Percentiles rank a stretch among this genome's conserved stretches.
Evolutionary conservation across 176 grass and related monocot species (phyloP).

Genomic region (Musa troglodytarum): DNA sequence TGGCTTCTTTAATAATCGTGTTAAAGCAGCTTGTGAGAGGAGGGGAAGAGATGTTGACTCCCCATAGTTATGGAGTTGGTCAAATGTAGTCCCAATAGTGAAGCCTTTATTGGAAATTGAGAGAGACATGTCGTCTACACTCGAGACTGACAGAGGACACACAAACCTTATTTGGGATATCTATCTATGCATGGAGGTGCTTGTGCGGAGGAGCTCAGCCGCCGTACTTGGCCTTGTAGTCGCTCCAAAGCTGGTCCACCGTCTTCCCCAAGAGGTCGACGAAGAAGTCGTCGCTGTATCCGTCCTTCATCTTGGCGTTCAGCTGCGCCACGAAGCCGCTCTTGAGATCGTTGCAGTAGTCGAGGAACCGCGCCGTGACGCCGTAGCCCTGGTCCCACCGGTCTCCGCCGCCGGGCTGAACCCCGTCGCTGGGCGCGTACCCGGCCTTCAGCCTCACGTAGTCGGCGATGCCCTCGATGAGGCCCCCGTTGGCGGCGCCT

Average conservation of each 20-base stretch:
- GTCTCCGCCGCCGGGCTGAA: slow-evolving; percentile 29
- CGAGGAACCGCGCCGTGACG: slow-evolving; percentile 61
- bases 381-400: slow-evolving; percentile 52
- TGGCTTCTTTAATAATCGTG: no score
- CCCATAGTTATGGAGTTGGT: no score
- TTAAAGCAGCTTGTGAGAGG: no score
- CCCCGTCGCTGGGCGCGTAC: slow-evolving; percentile 36
- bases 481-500: not conserved
- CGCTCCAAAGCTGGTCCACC: slow-evolving; percentile 41
- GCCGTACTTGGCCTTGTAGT: slow-evolving; percentile 52
- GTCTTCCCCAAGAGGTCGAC: slow-evolving; percentile 38
- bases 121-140: no score
- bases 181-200: no score
- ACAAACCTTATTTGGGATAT: no score
- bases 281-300: slow-evolving; percentile 51
- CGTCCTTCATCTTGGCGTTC: slow-evolving; percentile 50
- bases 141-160: no score
- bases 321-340: slow-evolving; percentile 49
- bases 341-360: slow-evolving; percentile 49
- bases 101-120: no score
- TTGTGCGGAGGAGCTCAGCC: not conserved
- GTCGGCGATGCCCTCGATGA: slow-evolving; percentile 74
- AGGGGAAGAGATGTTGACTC: no score
- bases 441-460: slow-evolving; percentile 54
- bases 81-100: no score